phyloP scores from a whole-genome alignment of 1,284 basidiomycete species.

The Ganoderma lingzhi region DNA sequence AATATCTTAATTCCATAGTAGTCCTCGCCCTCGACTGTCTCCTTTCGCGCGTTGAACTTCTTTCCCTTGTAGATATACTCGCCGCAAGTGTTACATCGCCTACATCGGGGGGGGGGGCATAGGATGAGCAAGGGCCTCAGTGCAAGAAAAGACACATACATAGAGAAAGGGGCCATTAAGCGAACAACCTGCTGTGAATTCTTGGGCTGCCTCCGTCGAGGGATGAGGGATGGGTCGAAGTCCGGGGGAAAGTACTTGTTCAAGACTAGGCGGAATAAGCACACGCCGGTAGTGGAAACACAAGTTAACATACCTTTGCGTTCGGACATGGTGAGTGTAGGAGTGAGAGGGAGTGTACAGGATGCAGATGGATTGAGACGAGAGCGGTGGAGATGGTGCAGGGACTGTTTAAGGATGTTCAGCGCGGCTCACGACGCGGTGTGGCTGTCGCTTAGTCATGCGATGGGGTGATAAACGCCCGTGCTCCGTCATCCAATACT shows the following conservation, averaged over 20 bases:
- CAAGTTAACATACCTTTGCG: constrained; percentile 69
- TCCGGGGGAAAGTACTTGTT: constrained; percentile 96
- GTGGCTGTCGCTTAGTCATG: neutral
- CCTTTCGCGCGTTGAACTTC: constrained; percentile 99
- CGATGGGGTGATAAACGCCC: too few species aligned
- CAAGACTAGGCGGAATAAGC: constrained; percentile 59
- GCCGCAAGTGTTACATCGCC: constrained; percentile 94
- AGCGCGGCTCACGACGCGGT: neutral
- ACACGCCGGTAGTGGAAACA: neutral
- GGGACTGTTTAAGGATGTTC: neutral
- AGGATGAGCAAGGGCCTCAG: neutral
- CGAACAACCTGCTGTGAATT: constrained; percentile 97
- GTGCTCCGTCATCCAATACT: too few species aligned
- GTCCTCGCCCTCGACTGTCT: constrained; percentile 96
- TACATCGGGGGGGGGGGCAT: constrained; percentile 39
- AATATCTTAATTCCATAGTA: constrained; percentile 99
- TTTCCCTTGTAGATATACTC: constrained; percentile 99
- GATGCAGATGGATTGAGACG: neutral
- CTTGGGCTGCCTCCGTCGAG: constrained; percentile 87
- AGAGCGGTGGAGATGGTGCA: neutral
- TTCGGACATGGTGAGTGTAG: constrained; percentile 76
- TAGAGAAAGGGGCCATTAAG: constrained; percentile 99
- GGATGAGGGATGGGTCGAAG: constrained; percentile 98
- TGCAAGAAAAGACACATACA: constrained; percentile 59
- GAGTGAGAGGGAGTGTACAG: neutral